A percentile compares a stretch with the other conserved stretches of the same genome.
These are phyloP conservation scores for Xerocomellus dryophilus DNA, from an alignment of 768 basidiomycete genomes.

Conservation along the genomic window DNA sequence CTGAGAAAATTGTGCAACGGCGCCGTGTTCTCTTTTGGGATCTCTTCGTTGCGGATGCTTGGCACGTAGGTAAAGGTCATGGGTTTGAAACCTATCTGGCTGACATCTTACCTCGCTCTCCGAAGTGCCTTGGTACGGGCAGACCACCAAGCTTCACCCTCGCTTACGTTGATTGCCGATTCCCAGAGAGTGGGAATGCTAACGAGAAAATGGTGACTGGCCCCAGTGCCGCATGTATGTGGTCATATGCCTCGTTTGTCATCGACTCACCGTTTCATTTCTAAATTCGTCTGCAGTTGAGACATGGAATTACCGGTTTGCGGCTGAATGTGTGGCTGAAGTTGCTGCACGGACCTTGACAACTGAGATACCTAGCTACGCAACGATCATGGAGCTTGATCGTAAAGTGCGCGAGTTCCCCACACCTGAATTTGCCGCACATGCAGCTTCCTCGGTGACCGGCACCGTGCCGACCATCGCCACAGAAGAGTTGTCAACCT, in stretches of 20 bases:
- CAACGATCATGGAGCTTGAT: constrained; percentile 66
- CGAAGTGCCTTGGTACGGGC: constrained; percentile 64
- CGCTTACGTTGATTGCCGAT: constrained; percentile 65
- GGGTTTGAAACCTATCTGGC: neutral
- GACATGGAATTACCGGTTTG: constrained; percentile 62
- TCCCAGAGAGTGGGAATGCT: constrained; percentile 38
- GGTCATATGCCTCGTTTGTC: constrained; percentile 5
- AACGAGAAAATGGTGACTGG: constrained; percentile 22
- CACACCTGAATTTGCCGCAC: constrained; percentile 45
- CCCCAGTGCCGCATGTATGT: constrained; percentile 25
- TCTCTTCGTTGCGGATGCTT: constrained; percentile 67
- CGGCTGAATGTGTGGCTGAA: constrained; percentile 61
- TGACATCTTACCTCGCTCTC: constrained; percentile 6
- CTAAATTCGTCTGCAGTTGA: constrained; percentile 40
- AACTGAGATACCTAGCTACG: constrained; percentile 60
- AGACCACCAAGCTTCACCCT: constrained; percentile 67
- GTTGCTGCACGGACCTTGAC: constrained; percentile 60
- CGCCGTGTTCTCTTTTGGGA: constrained; percentile 77
- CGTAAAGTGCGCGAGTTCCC: constrained; percentile 65
- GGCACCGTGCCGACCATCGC: constrained; percentile 12
- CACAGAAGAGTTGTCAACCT: constrained; percentile 12
- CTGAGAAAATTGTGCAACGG: constrained; percentile 58
- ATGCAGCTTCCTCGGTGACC: constrained; percentile 36
- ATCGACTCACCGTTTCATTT: neutral
- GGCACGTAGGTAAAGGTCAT: constrained; percentile 47